Evolutionary conservation across 164 flowering plant species (phyloP).

Genomic region (Vitis rupestris): DNA sequence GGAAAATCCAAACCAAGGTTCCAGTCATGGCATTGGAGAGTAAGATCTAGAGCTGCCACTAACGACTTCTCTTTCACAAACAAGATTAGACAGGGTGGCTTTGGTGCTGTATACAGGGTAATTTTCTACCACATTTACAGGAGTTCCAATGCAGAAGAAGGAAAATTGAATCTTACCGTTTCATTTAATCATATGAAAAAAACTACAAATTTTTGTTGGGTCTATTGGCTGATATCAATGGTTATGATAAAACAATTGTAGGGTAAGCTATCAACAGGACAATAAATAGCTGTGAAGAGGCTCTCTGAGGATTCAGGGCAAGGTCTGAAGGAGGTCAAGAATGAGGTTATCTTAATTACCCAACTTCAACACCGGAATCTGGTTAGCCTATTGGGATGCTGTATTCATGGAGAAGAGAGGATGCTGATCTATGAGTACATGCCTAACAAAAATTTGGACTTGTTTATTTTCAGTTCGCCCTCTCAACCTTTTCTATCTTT

Average conservation of each 20-base stretch:
- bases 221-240: too few relatives aligned
- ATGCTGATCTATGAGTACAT: conserved; percentile 50
- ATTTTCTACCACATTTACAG: background rate
- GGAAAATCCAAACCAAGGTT: background rate
- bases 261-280: conserved; percentile 28
- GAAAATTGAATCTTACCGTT: too few relatives aligned
- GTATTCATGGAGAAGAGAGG: conserved; percentile 34
- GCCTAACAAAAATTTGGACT: conserved; percentile 43
- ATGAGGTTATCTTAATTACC: conserved; percentile 38
- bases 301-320: conserved; percentile 33
- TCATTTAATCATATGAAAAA: too few relatives aligned
- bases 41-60: conserved; percentile 24
- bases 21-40: background rate
- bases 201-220: too few relatives aligned
- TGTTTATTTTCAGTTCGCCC: conserved; percentile 27
- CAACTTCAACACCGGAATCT: conserved; percentile 60
- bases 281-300: conserved; percentile 47
- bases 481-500: background rate
- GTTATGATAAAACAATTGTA: background rate
- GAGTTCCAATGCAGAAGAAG: too few relatives aligned
- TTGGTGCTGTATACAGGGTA: conserved; percentile 32
- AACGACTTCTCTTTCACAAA: conserved; percentile 18
- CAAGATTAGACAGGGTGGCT: conserved; percentile 34
- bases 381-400: conserved; percentile 40
- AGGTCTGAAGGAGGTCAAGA: conserved; percentile 42